Evolutionary conservation across 176 grass and related monocot genomes (phyloP).

Genomic region (Chloris gayana): DNA sequence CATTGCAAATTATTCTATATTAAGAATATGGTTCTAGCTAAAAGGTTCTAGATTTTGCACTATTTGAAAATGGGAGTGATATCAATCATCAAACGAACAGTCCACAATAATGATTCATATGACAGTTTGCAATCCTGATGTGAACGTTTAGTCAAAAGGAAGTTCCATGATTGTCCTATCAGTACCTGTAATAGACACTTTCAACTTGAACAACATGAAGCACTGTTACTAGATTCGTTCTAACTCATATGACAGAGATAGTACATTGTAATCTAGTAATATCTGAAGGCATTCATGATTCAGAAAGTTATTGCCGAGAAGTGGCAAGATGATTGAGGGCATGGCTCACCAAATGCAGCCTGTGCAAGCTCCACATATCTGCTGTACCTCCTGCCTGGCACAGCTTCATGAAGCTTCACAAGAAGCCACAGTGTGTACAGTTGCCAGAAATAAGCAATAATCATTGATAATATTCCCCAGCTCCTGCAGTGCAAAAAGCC

Average conservation of each 20-base stretch:
- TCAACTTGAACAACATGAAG: conserved; percentile 12
- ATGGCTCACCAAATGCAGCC: conserved; percentile 92
- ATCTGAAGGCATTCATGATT: conserved; percentile 15
- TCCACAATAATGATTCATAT: neutral
- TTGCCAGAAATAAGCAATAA: too few relatives aligned
- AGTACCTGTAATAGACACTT: conserved; percentile 10
- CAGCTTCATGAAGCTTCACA: too few relatives aligned
- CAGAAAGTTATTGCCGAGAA: conserved; percentile 2
- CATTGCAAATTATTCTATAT: conserved; percentile 28
- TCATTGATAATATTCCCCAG: conserved; percentile 90
- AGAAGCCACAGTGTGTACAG: too few relatives aligned
- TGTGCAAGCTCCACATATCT: conserved; percentile 97
- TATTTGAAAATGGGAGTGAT: conserved; percentile 8
- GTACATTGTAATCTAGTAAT: too few relatives aligned
- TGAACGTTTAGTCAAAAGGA: too few relatives aligned
- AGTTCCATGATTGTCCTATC: conserved; percentile 7
- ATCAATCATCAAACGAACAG: conserved; percentile 9
- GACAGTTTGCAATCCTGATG: neutral
- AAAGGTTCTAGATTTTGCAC: conserved; percentile 11
- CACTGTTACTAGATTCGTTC: conserved; percentile 20
- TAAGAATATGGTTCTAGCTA: neutral
- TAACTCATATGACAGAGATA: conserved; percentile 26
- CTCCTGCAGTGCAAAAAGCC: conserved; percentile 61
- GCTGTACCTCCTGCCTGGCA: too few relatives aligned
- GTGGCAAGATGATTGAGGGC: conserved; percentile 25